Conservation (phyloP, 1,284 basidiomycete genomes). For the Trametes sp. region DNA sequence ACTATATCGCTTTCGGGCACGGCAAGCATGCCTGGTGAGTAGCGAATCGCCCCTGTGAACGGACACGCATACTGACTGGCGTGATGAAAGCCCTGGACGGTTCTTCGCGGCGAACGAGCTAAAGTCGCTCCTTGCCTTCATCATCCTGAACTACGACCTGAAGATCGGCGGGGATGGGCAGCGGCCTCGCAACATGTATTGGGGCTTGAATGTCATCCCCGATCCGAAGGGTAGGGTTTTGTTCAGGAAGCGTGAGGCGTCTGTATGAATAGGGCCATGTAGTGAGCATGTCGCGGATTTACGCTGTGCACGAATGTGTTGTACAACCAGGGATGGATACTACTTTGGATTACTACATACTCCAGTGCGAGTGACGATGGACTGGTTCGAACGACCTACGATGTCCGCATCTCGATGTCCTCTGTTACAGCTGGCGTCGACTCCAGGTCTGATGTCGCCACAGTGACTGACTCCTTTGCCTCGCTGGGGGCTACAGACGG, state of each 20-base stretch:
- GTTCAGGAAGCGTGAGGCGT: constrained; percentile 21
- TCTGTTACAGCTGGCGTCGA: neutral
- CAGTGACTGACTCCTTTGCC: constrained; percentile 1
- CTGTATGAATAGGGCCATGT: too few species aligned
- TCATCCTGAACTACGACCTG: constrained; percentile 55
- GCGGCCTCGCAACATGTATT: constrained; percentile 32
- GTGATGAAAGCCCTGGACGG: constrained; percentile 46
- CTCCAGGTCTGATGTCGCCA: constrained; percentile 1
- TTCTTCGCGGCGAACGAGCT: constrained; percentile 56
- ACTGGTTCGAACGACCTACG: constrained; percentile 4
- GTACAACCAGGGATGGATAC: neutral
- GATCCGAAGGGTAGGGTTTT: constrained; percentile 12
- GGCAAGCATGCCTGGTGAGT: constrained; percentile 54
- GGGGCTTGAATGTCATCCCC: constrained; percentile 6
- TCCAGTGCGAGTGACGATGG: neutral
- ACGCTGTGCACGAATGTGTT: constrained; percentile 3
- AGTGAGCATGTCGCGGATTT: neutral
- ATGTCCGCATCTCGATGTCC: constrained; percentile 31
- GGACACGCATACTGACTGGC: neutral
- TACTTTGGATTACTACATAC: neutral
- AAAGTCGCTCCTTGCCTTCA: constrained; percentile 53
- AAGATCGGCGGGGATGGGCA: constrained; percentile 45
- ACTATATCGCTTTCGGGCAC: constrained; percentile 52
- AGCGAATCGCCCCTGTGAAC: neutral
- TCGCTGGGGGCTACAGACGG: constrained; percentile 1